phyloP scores from a whole-genome alignment of 148 eudicot genomes.

The Rhododendron ferrugineum region DNA sequence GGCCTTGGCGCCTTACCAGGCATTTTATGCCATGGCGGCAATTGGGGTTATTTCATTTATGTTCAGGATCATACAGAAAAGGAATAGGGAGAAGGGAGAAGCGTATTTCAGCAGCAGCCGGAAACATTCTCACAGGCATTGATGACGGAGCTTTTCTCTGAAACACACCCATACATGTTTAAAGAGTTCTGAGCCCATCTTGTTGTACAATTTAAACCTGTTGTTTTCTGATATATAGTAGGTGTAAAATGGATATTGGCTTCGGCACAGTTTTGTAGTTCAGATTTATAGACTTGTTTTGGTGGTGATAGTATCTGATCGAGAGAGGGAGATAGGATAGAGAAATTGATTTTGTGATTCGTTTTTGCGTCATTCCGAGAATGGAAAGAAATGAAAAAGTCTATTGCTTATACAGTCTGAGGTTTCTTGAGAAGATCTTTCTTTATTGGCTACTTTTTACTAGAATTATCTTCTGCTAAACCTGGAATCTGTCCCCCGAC shows the following conservation, averaged over 20 bases:
- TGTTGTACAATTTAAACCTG: slow-evolving; percentile 6
- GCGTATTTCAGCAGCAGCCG: slow-evolving; percentile 48
- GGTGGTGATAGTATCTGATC: background rate
- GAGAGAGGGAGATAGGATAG: background rate
- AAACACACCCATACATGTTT: background rate
- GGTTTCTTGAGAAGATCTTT: background rate
- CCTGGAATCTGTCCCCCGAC: background rate
- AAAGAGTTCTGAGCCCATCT: background rate
- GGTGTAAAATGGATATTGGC: slow-evolving; percentile 15
- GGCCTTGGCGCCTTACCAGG: slow-evolving; percentile 71
- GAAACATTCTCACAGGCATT: slow-evolving; percentile 80
- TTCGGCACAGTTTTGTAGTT: slow-evolving; percentile 18
- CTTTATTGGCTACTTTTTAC: background rate
- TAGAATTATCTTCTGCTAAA: background rate
- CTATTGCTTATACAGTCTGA: background rate
- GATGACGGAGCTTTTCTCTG: slow-evolving; percentile 8
- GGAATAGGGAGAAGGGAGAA: slow-evolving; percentile 70
- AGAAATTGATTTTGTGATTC: background rate
- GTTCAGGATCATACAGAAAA: slow-evolving; percentile 58
- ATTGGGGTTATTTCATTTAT: slow-evolving; percentile 68
- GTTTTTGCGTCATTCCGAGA: background rate
- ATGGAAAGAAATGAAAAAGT: background rate
- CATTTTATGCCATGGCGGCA: slow-evolving; percentile 71
- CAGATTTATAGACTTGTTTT: background rate
- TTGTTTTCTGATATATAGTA: background rate